Conservation (phyloP, 768 basidiomycete genomes). For the Mrakia frigida region DNA sequence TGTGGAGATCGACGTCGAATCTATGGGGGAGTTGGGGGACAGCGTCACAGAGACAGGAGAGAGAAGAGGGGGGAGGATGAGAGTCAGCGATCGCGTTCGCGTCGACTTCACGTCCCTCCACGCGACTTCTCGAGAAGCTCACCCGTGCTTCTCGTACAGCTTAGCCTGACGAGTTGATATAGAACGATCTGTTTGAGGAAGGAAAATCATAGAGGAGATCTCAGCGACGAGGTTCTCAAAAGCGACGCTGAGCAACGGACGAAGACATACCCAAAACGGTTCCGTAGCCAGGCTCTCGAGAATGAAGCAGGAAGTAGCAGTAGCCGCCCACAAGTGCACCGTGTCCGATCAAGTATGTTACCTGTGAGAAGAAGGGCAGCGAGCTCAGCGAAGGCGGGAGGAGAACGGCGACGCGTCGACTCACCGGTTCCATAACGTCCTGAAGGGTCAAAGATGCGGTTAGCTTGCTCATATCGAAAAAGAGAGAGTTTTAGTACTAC, state of each 20-base stretch:
- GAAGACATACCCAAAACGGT: neutral
- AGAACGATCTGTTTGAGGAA: neutral
- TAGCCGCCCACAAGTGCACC: constrained; percentile 11
- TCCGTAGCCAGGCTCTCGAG: neutral
- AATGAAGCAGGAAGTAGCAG: constrained; percentile 21
- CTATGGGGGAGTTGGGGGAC: neutral
- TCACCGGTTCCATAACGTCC: constrained; percentile 62
- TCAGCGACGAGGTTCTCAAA: neutral
- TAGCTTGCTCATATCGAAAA: neutral
- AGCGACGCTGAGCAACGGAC: neutral
- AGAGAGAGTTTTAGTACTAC: neutral
- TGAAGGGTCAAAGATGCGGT: constrained; percentile 41
- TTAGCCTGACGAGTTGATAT: constrained; percentile 14
- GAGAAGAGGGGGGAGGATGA: neutral
- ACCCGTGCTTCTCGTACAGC: constrained; percentile 21
- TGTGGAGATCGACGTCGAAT: constrained; percentile 22
- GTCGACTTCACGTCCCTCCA: neutral
- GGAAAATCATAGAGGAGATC: neutral
- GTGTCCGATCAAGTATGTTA: constrained; percentile 28
- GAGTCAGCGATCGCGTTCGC: neutral
- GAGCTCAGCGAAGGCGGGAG: neutral
- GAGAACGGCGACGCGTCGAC: neutral
- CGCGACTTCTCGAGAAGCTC: neutral
- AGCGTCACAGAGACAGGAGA: no score
- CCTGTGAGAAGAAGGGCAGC: neutral